Conservation (phyloP, 2,329 filamentous ascomycete species). For the Aureobasidium pullulans region DNA sequence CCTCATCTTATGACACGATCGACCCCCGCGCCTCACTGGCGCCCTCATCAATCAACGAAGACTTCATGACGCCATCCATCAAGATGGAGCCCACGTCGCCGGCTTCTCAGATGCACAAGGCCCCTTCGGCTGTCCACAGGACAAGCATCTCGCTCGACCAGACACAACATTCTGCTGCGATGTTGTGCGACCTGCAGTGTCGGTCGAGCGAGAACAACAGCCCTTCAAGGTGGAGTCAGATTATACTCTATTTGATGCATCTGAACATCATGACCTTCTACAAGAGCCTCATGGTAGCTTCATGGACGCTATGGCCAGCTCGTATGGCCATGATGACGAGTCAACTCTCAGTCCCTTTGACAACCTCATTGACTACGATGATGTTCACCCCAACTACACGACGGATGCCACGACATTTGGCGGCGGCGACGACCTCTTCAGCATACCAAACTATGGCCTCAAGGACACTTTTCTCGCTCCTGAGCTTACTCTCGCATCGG, state of each 20-base stretch:
- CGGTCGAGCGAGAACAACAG: constrained; percentile 53
- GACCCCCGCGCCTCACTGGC: constrained; percentile 18
- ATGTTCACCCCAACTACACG: constrained; percentile 9
- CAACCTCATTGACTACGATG: constrained; percentile 9
- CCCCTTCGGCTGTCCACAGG: constrained; percentile 8
- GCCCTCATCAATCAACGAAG: constrained; percentile 16
- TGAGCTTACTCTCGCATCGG: constrained; percentile 14
- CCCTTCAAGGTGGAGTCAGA: constrained; percentile 16
- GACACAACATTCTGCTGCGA: constrained; percentile 99
- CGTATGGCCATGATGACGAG: constrained; percentile 22
- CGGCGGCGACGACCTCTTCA: constrained; percentile 7
- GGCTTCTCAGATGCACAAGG: constrained; percentile 8
- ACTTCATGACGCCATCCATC: constrained; percentile 18
- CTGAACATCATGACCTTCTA: constrained; percentile 27
- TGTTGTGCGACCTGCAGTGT: constrained; percentile 99
- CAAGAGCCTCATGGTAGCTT: constrained; percentile 25
- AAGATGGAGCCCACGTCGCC: constrained; percentile 18
- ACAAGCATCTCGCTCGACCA: constrained; percentile 56
- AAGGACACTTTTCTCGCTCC: constrained; percentile 13
- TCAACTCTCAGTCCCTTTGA: constrained; percentile 14
- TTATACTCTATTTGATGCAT: constrained; percentile 25
- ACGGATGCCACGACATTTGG: constrained; percentile 8
- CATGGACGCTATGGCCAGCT: constrained; percentile 30
- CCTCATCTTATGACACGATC: constrained; percentile 17
- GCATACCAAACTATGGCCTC: constrained; percentile 9